Base-by-base conservation (phyloP, 495 filamentous ascomycete species). In the Bryoglossum gracile region DNA sequence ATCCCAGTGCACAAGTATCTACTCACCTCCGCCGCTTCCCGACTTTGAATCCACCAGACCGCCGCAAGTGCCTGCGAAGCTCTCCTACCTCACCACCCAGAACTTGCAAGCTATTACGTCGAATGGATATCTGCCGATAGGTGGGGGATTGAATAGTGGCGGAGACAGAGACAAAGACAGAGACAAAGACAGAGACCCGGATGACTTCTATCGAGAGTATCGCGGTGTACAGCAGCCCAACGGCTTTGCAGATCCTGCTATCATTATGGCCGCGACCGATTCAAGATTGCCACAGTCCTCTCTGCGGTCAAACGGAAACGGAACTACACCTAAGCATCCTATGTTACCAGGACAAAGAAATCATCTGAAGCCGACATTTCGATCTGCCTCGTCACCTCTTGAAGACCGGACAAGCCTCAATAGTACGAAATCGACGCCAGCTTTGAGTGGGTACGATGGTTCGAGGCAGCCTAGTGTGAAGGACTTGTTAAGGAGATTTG, bases 401-500 rank as follows among this genome's bases (percentile, higher is more conserved):
- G 70, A 71, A 43, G 65, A 68, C 48, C 60, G 64, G 34, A 25
- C 56, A 21, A 54, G 44, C 45, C 48, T 53, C 30, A 38, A 18
- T 13, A 54, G 43, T 14, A 39, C 55, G 11, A 55, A 56, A 43
- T 49, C 63, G 26, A 60, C 56, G 38, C 56, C 67, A 14, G 58
- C 61, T 4, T 41, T 52, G 3, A 60, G 55, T 44, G 57, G 57
- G 16, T 41, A 47, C 13, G 46, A 57, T 19, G 62, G 56, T 34
- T 47, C 50, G 43, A 57, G 63, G 37, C 64, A 71, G 23, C 60
- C 68, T 21, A 78, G 72, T 56, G 75, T 79, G 22, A 75, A 72
- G 59, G 74, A 79, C 57, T 60, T 77, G 34, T 69, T 70, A 55
- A 74, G 70, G 55, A 72, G 65, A 41, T 79, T 79, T 51, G 73